Evolutionary conservation across 495 filamentous ascomycete species (phyloP).

Genomic region (Tuber calosporum): DNA sequence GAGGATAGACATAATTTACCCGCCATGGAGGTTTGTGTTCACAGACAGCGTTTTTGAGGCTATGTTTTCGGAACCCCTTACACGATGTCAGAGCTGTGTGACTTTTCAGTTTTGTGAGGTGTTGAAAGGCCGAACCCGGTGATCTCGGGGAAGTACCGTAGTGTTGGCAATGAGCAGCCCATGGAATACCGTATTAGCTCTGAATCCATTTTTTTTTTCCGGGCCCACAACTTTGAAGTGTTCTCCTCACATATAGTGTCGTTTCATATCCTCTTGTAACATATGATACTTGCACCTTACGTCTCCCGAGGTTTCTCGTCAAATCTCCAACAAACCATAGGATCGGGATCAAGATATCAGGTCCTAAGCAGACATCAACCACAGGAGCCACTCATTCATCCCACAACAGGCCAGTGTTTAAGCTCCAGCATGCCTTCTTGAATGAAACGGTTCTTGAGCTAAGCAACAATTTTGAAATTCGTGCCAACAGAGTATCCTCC

Average conservation of each 20-base stretch:
- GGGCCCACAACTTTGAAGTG: not conserved
- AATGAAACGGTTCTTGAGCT: not conserved
- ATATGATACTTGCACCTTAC: not conserved
- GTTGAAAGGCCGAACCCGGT: not conserved
- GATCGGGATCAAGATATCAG: not conserved
- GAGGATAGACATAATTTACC: not conserved
- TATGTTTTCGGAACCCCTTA: not conserved
- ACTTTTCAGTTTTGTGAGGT: not conserved
- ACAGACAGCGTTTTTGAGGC: not conserved
- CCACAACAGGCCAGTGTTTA: not conserved
- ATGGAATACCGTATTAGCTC: not conserved
- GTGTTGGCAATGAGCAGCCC: not conserved
- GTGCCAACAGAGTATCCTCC: not conserved
- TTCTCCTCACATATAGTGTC: not conserved
- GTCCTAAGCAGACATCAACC: not conserved
- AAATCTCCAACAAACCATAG: not conserved
- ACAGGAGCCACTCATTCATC: not conserved
- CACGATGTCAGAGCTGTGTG: not conserved
- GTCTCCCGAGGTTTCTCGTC: too few relatives aligned
- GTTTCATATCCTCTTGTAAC: not conserved
- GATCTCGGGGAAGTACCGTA: not conserved
- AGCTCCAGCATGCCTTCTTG: not conserved
- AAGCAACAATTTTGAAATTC: not conserved
- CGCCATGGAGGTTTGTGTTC: not conserved
- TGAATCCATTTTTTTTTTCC: not conserved